phyloP scores from a whole-genome alignment of 1,139 yeast species.

The Torulaspora pretoriensis region DNA sequence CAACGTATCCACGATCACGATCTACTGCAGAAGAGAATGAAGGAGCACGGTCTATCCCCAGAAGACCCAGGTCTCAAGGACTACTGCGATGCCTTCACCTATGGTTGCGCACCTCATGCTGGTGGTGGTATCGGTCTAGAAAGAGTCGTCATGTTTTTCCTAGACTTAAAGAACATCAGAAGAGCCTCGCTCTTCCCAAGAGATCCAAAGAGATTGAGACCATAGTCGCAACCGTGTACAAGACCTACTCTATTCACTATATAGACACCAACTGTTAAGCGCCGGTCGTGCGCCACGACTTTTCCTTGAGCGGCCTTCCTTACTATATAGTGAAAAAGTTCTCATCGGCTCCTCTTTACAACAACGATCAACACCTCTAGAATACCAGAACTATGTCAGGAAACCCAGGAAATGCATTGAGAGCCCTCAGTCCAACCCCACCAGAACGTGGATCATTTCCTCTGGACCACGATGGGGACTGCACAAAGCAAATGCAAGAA shows the following conservation, averaged over 20 bases:
- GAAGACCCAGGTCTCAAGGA: conserved; percentile 77
- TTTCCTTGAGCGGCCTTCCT: neutral
- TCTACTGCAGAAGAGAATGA: conserved; percentile 76
- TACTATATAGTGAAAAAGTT: neutral
- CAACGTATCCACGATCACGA: conserved; percentile 97
- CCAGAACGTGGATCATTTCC: conserved; percentile 98
- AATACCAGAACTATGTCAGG: conserved; percentile 30
- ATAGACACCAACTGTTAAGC: neutral
- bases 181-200: conserved; percentile 98
- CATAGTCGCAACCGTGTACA: conserved; percentile 40
- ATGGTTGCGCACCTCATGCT: conserved; percentile 98
- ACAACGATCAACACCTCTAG: neutral
- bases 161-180: conserved; percentile 93
- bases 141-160: conserved; percentile 96
- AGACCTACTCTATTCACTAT: neutral
- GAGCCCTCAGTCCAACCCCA: conserved; percentile 76
- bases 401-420: conserved; percentile 41
- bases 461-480: conserved; percentile 85
- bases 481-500: conserved; percentile 66
- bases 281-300: neutral
- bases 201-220: conserved; percentile 92
- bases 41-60: conserved; percentile 77
- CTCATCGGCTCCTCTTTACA: conserved; percentile 2
- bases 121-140: conserved; percentile 99
- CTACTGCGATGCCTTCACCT: conserved; percentile 85